Conservation (phyloP, 306 rosid species). For the Sphenostylis stenocarpa region DNA sequence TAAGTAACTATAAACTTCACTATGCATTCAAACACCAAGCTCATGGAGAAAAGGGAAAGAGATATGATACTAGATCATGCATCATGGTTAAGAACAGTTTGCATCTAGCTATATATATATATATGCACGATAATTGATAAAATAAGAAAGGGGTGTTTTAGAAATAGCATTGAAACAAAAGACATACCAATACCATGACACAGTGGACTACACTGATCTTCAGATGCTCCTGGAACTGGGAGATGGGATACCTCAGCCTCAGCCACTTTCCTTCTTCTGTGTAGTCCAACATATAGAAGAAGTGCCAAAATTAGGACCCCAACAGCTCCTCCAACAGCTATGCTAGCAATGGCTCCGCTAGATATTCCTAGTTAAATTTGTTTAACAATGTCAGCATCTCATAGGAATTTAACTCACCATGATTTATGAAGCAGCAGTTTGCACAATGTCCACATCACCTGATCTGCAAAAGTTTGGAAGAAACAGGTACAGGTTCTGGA, state of each 20-base stretch:
- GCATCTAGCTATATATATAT: not conserved
- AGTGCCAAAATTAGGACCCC: constrained; percentile 45
- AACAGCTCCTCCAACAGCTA: constrained; percentile 50
- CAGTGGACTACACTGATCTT: constrained; percentile 41
- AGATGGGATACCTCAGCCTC: constrained; percentile 44
- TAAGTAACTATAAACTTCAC: not conserved
- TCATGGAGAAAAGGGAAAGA: not conserved
- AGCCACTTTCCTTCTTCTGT: constrained; percentile 45
- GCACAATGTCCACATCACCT: constrained; percentile 50
- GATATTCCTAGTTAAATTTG: constrained; percentile 54
- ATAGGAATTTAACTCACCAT: constrained; percentile 26
- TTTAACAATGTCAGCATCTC: constrained; percentile 35
- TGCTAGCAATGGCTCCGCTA: constrained; percentile 52
- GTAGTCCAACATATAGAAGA: constrained; percentile 35
- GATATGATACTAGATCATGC: no score
- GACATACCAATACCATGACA: constrained; percentile 37
- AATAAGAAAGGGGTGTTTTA: not conserved
- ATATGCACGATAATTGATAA: not conserved
- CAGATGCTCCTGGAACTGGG: constrained; percentile 33
- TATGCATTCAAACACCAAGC: not conserved
- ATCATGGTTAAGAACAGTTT: not conserved
- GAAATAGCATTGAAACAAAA: not conserved
- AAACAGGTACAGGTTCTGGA: constrained; percentile 19
- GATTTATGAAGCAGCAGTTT: constrained; percentile 22
- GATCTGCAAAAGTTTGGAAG: constrained; percentile 55